Evolutionary conservation across 2,329 filamentous ascomycete genomes (phyloP).

Genomic region (Shiraia bambusicola): DNA sequence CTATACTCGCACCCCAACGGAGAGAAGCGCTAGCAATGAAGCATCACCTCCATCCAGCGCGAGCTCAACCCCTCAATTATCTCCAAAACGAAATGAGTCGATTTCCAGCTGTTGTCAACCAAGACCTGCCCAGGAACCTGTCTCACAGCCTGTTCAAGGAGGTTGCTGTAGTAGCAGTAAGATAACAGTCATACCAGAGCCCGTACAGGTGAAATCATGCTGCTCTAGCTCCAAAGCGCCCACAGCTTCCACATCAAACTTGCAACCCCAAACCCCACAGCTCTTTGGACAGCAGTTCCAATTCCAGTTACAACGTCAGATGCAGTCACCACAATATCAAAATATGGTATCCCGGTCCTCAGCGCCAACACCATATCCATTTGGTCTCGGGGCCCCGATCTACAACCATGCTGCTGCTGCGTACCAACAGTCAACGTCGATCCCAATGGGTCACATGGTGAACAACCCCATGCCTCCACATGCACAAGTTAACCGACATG

Average conservation of each 20-base stretch:
- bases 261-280: slow-evolving; percentile 4
- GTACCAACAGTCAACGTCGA: slow-evolving; percentile 37
- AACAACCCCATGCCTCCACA: slow-evolving; percentile 18
- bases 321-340: slow-evolving; percentile 22
- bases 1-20: slow-evolving; percentile 34
- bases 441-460: slow-evolving; percentile 27
- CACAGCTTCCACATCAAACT: slow-evolving; percentile 4
- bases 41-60: slow-evolving; percentile 39
- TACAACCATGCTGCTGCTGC: slow-evolving; percentile 37
- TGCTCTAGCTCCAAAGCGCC: slow-evolving; percentile 29
- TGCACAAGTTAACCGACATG: slow-evolving; percentile 39
- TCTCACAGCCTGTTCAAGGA: slow-evolving; percentile 8
- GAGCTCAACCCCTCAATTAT: slow-evolving; percentile 41
- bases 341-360: slow-evolving; percentile 20
- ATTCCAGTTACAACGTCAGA: slow-evolving; percentile 24
- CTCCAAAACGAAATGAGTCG: slow-evolving; percentile 28
- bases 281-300: slow-evolving; percentile 20
- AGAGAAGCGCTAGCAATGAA: slow-evolving; percentile 36
- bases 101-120: slow-evolving; percentile 38
- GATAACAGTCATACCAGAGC: slow-evolving; percentile 16
- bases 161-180: slow-evolving; percentile 37
- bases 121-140: slow-evolving; percentile 19
- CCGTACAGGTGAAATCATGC: slow-evolving; percentile 33
- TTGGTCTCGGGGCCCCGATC: slow-evolving; percentile 35
- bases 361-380: slow-evolving; percentile 21